Conservation (phyloP, 306 rosid genomes). For the Glycine latifolia region DNA sequence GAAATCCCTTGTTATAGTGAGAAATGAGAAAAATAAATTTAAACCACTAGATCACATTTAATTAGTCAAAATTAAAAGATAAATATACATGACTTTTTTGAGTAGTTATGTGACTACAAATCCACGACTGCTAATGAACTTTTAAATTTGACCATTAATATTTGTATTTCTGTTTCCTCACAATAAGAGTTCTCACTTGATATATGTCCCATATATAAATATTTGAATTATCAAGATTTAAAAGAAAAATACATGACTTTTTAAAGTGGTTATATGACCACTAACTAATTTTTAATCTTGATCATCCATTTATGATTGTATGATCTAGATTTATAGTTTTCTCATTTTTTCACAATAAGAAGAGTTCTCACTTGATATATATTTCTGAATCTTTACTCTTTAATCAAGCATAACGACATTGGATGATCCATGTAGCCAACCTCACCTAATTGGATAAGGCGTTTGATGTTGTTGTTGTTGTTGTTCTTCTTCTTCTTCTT, state of each 20-base stretch:
- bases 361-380: not conserved
- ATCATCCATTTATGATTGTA: not conserved
- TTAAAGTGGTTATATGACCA: not conserved
- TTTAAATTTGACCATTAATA: not conserved
- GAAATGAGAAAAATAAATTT: not conserved
- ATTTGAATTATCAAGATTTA: no score
- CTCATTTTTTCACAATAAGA: not conserved
- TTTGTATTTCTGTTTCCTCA: not conserved
- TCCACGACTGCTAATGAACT: no score
- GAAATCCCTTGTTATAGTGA: not conserved
- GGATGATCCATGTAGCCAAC: no score
- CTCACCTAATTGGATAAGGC: no score
- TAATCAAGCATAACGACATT: no score
- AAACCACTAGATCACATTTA: not conserved
- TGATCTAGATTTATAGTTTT: not conserved
- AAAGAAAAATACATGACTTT: not conserved
- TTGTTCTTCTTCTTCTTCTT: not conserved
- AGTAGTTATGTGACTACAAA: not conserved
- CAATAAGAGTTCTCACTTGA: not conserved
- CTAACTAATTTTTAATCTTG: not conserved
- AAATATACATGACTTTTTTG: not conserved
- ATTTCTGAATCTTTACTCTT: no score
- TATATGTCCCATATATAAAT: not conserved
- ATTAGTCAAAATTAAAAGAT: not conserved
- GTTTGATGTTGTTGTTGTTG: not conserved